These are phyloP conservation scores for Venustampulla echinocandica DNA, from an alignment of 495 filamentous ascomycete species.

Conservation along the genomic window DNA sequence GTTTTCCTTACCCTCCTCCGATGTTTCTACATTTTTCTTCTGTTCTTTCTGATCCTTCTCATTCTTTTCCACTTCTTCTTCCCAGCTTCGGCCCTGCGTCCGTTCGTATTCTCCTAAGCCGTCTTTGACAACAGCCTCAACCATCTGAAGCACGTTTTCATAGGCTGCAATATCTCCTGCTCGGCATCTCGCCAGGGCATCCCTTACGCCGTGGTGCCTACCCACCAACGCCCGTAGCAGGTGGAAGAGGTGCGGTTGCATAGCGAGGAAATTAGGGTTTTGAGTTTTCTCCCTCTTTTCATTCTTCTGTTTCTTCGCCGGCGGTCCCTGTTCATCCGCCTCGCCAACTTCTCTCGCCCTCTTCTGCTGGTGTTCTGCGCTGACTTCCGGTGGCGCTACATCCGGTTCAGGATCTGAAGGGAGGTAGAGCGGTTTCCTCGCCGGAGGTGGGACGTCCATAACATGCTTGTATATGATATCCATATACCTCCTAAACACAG, in stretches of 20 bases:
- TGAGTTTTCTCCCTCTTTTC: conserved; percentile 29
- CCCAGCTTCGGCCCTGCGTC: conserved; percentile 44
- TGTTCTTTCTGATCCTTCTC: conserved; percentile 25
- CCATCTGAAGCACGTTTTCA: conserved; percentile 58
- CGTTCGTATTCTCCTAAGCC: conserved; percentile 65
- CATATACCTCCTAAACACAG: conserved; percentile 76
- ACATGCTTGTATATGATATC: conserved; percentile 78
- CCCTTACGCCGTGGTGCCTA: conserved; percentile 68
- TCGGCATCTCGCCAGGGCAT: conserved; percentile 59
- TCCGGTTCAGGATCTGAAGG: conserved; percentile 46
- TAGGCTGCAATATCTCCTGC: conserved; percentile 59
- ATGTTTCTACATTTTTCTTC: conserved; percentile 10
- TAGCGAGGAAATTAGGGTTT: conserved; percentile 61
- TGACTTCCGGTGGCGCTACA: conserved; percentile 27
- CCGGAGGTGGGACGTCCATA: conserved; percentile 50
- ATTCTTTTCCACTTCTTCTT: conserved; percentile 38
- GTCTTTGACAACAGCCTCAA: conserved; percentile 60
- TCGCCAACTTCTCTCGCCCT: conserved; percentile 29
- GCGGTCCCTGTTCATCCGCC: conserved; percentile 29
- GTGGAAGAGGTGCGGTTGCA: conserved; percentile 92
- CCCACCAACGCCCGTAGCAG: conserved; percentile 74
- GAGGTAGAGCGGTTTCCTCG: conserved; percentile 62
- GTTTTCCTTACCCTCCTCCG: conserved; percentile 7
- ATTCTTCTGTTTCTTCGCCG: conserved; percentile 56
- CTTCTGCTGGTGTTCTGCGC: conserved; percentile 27